Evolutionary conservation across 192 early-diverging fungal genomes (phyloP), one percentile per base, ranked within the genome.

Genomic region (Linnemannia elongata): DNA sequence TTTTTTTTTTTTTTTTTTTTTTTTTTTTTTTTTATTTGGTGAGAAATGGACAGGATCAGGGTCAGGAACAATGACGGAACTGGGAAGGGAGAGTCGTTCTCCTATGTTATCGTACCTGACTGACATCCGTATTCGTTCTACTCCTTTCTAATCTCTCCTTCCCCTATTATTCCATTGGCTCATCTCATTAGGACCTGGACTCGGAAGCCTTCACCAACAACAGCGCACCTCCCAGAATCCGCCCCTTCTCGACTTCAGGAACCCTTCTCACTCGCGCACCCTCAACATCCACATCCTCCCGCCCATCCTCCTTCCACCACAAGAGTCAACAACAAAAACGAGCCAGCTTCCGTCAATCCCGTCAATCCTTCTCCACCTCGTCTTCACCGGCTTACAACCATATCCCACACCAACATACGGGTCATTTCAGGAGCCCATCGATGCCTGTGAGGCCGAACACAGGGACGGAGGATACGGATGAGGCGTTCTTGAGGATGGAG

Each of bases 401-500:
- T 52, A 27, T 49, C 33, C 55, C 80, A 4, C 45, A 42, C 13
- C 72, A 42, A 27, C 24, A 42, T 44, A 6, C 44, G 1, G 74
- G 75, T 20, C 83, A 80, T 42, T 24, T 75, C 13, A 75, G 83
- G 22, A 80, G 72, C 9, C 18, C 60, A 10, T 85, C 83, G 4
- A 78, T 80, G 78, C 82, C 88, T 33, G 81, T 77, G 39, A 41
- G 81, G 17, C 82, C 82, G 33, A 83, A 83, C 27, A 84, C 82
- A 7, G 81, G 79, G 4, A 84, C 88, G 3, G 88, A 88, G 39
- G 82, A 80, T 33, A 69, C 76, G 8, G 88, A 88, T 36, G 82
- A 84, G 36, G 78, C 78, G 22, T 83, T 88, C 63, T 77, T 84
- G 74, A 77, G 88, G 54, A 88, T 88, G 88, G 88, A 88, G 20